Evolutionary conservation across 805 yeast genomes (phyloP), one percentile per base, ranked within the genome.

Genomic region (Priceomyces haplophilus): DNA sequence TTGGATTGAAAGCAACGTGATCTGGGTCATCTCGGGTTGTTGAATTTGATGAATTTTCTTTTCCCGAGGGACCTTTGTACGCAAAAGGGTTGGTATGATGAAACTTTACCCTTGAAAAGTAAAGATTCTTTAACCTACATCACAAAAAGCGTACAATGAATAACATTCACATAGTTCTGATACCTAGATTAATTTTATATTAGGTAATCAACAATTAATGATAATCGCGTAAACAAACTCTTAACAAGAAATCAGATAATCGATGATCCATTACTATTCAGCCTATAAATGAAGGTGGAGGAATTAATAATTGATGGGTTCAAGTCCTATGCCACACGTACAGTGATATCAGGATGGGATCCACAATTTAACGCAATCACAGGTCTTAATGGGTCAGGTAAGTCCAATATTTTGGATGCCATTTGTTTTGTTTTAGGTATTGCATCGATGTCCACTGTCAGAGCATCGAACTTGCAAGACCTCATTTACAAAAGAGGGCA

Each of bases 351-450:
- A 1, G 86, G 83, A 20, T 95, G 99, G 99, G 99, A 93, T 64
- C 78, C 87, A 1, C 96, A 86, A 65, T 95, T 93, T 67, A 93
- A 95, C 66, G 97, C 98, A 54, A 91, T 93, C 59, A 95, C 99
- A 0, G 99, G 99, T 6, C 74, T 93, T 38, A 93, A 93, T 61
- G 99, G 99, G 7, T 88, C 97, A 0, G 99, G 99, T 4, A 93
- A 93, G 59, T 91, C 98, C 17, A 93, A 93, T 61, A 90, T 93
- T 45, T 72, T 93, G 34, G 99, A 93, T 64, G 96, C 99, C 43
- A 91, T 93, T 44, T 93, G 99, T 65, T 93, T 93, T 64, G 99
- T 95, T n/a, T 73, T 93, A 25, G 99, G 99, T 42, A 90, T 93
- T 46, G 83, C 96, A 1, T 81, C 95, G 10, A 89, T 91, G 93